These are phyloP conservation scores for Chaetomium strumarium DNA, from an alignment of 2,329 filamentous ascomycete genomes.

Conservation along the genomic window DNA sequence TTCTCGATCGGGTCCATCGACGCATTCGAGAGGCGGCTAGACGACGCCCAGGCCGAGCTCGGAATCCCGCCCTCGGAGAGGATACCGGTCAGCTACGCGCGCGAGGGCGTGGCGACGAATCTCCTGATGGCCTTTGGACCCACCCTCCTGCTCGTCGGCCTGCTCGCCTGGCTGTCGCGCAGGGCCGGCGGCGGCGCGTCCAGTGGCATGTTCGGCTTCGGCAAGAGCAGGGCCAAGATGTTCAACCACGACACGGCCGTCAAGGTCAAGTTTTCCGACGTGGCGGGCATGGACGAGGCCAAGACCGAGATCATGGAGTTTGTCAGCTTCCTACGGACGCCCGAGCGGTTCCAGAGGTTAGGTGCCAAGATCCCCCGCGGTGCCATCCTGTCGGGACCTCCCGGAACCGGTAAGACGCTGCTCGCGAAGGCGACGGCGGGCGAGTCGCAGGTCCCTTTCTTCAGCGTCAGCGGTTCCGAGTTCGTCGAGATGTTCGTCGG, in stretches of 20 bases:
- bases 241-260: constrained; percentile 97
- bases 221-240: constrained; percentile 89
- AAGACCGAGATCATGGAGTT: constrained; percentile 99
- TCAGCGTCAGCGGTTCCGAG: constrained; percentile 95
- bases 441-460: constrained; percentile 95
- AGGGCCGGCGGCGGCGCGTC: constrained; percentile 63
- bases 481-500: constrained; percentile 99
- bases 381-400: constrained; percentile 93
- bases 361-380: constrained; percentile 97
- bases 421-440: constrained; percentile 96
- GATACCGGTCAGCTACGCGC: constrained; percentile 84
- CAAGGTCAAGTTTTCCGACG: constrained; percentile 95
- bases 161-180: constrained; percentile 72
- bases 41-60: constrained; percentile 81
- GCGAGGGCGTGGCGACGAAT: constrained; percentile 68
- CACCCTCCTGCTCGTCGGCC: constrained; percentile 77
- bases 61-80: constrained; percentile 80
- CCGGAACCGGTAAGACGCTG: constrained; percentile 96
- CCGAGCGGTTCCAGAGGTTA: constrained; percentile 84
- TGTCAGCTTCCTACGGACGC: constrained; percentile 92
- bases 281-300: constrained; percentile 96
- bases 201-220: constrained; percentile 89
- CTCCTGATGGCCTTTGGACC: constrained; percentile 76
- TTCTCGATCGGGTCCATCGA: constrained; percentile 96
- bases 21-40: constrained; percentile 81